Percentiles rank a stretch among this genome's conserved stretches.
These are phyloP conservation scores for Lepidopterella palustris DNA, from an alignment of 495 filamentous ascomycete species.

Conservation along the genomic window DNA sequence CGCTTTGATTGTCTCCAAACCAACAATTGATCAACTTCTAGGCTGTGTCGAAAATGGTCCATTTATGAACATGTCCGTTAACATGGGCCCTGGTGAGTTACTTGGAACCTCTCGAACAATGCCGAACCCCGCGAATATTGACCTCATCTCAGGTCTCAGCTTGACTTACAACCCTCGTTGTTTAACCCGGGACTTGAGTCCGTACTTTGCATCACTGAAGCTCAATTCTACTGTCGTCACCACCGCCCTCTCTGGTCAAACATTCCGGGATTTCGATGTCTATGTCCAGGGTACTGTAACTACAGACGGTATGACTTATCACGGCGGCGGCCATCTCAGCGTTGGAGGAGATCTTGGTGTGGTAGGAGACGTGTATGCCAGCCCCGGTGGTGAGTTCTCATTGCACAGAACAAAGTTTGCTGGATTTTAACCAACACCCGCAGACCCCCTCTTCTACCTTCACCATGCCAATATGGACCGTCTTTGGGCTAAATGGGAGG, in stretches of 20 bases:
- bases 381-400: neutral
- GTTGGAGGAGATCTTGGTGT: slow-evolving; percentile 51
- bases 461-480: slow-evolving; percentile 65
- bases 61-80: neutral
- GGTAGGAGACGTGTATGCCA: slow-evolving; percentile 9
- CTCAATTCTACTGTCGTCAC: neutral
- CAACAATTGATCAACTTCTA: neutral
- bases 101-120: neutral
- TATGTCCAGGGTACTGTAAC: neutral
- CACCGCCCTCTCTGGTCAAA: neutral
- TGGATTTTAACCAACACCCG: slow-evolving; percentile 45
- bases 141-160: neutral
- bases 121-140: neutral
- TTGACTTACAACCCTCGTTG: slow-evolving; percentile 2
- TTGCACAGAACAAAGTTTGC: neutral
- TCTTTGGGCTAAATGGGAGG: slow-evolving; percentile 57
- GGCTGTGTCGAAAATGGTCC: slow-evolving; percentile 4
- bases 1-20: neutral
- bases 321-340: slow-evolving; percentile 55
- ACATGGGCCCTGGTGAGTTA: neutral
- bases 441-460: slow-evolving; percentile 60
- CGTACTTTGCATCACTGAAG: neutral
- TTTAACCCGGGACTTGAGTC: slow-evolving; percentile 1
- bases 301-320: slow-evolving; percentile 44
- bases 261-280: slow-evolving; percentile 11